A percentile compares a stretch with the other conserved stretches of the same genome.
Evolutionary conservation across 257 asterid genomes (phyloP).

Genomic region (Lycium barbarum): DNA sequence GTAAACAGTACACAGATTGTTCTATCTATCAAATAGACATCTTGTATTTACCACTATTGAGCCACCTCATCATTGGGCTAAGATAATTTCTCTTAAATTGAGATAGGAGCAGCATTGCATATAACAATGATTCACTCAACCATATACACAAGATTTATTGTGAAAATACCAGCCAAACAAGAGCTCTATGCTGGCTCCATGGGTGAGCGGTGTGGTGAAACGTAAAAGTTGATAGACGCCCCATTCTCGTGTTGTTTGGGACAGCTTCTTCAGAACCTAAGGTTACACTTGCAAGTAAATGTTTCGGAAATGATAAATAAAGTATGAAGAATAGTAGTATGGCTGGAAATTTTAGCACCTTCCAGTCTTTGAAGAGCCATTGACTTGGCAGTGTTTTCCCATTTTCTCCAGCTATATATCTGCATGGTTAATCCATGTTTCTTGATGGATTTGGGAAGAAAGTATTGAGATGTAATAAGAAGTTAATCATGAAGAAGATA

Average conservation of each 20-base stretch:
- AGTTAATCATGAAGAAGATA: conserved; percentile 30
- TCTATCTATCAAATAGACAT: neutral
- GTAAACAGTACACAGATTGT: neutral
- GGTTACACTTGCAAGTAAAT: conserved; percentile 25
- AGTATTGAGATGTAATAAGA: conserved; percentile 16
- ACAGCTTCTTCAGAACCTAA: conserved; percentile 54
- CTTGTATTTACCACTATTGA: neutral
- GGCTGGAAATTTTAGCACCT: conserved; percentile 48
- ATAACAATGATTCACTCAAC: conserved; percentile 20
- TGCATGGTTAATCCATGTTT: conserved; percentile 37
- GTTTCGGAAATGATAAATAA: neutral
- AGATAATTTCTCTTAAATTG: neutral
- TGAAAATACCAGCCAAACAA: conserved; percentile 89
- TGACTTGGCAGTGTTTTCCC: conserved; percentile 87
- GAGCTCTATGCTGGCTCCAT: conserved; percentile 84
- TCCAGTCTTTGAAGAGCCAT: conserved; percentile 71
- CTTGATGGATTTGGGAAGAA: neutral
- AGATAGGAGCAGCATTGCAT: conserved; percentile 24
- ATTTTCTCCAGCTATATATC: conserved; percentile 92
- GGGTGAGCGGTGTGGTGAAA: conserved; percentile 80
- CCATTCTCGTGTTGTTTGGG: conserved; percentile 49
- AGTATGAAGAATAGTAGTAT: conserved; percentile 29
- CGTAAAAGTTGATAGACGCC: conserved; percentile 71
- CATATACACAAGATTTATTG: conserved; percentile 14
- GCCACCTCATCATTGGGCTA: conserved; percentile 24